A percentile compares a stretch with the other conserved stretches of the same genome.
Conservation (phyloP, 129 eudicot species). For the Mikania micrantha region DNA sequence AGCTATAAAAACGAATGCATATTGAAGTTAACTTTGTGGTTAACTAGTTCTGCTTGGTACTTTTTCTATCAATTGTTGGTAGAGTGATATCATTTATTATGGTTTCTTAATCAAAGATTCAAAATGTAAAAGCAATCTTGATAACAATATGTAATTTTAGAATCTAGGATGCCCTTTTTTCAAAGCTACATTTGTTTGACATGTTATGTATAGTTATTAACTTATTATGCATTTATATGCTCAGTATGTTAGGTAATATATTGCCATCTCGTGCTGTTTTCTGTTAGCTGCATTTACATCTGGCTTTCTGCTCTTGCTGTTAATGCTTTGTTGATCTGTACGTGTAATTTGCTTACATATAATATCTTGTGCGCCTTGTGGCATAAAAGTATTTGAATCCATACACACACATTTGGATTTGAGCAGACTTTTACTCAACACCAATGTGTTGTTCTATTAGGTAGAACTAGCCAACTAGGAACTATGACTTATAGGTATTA, state of each 20-base stretch:
- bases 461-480: background rate
- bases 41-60: background rate
- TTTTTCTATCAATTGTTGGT: background rate
- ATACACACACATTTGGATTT: too few species aligned
- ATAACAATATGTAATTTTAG: background rate
- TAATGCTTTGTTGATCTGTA: background rate
- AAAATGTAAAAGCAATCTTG: background rate
- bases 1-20: background rate
- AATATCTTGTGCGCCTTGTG: too few species aligned
- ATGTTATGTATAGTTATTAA: background rate
- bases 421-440: background rate
- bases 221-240: too few species aligned
- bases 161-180: background rate
- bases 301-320: background rate
- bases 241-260: background rate
- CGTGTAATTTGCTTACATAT: background rate
- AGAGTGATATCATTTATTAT: background rate
- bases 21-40: background rate
- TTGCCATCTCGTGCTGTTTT: background rate
- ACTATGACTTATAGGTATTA: background rate
- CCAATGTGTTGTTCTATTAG: background rate
- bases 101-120: background rate
- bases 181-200: background rate
- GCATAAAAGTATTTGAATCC: too few species aligned
- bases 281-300: background rate